Evolutionary conservation across 768 basidiomycete species (phyloP), one percentile per base, ranked within the genome.

Genomic region (Kwoniella bestiolae): DNA sequence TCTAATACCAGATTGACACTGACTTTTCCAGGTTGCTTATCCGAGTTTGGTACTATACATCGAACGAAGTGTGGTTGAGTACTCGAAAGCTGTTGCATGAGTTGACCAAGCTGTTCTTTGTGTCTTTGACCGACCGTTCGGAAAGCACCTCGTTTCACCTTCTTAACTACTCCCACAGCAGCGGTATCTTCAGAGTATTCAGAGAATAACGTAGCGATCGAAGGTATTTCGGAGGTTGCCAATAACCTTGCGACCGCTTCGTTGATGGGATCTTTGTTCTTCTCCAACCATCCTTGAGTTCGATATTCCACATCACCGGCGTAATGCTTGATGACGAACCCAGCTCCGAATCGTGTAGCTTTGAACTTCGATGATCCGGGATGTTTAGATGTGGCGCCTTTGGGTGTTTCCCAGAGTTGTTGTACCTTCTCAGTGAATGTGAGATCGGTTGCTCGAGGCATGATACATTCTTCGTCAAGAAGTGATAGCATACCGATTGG

Each of bases 201-300:
- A 6, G 88, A 84, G 80, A 98, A 99, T 23, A 99, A 86, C 11
- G 84, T 80, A 1, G 91, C 87, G 41, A 98, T 86, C 75, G 91
- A 93, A 41, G 86, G 85, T 75, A 96, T 91, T 2, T 88, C 85
- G 4, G 95, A 94, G 8, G 86, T 84, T 1, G 91, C 88, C 2
- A 98, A 85, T 38, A 98, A 89, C 23, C 92, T 88, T 0, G 92
- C 91, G 57, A 98, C 86, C 78, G 96, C 94, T 80, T 97, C 94
- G 77, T 97, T 97, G 63, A 99, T 83, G 0, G 96, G 96, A 74
- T 99, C 96, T 82, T 96, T 96, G 85, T 99, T 99, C 88, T 98
- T 99, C 84, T 95, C 94, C 71, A 99, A 83, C 96, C 96, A 99
- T 16, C 94, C 92, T 41, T 92, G 89, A 2, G 94, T 97, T 29